Evolutionary conservation across 2,329 filamentous ascomycete species (phyloP).

Genomic region (Aspergillus neoniger): DNA sequence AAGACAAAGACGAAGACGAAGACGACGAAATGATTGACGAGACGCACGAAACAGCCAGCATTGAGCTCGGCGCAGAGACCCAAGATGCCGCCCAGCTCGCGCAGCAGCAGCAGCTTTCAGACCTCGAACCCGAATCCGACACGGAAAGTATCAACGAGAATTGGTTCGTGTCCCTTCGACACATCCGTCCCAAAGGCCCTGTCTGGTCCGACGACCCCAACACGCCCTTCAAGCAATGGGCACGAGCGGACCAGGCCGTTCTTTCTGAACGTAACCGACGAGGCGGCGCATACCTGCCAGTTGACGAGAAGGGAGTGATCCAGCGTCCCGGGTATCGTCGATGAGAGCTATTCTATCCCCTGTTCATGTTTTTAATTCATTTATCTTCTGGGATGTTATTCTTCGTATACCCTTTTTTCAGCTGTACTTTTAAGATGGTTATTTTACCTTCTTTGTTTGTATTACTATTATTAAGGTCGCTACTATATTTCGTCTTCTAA

Average conservation of each 20-base stretch:
- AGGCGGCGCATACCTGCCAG: constrained; percentile 27
- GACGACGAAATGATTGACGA: constrained; percentile 20
- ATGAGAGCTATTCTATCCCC: not conserved
- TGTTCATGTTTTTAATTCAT: not conserved
- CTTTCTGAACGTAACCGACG: constrained; percentile 31
- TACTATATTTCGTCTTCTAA: not conserved
- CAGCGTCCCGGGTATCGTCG: constrained; percentile 15
- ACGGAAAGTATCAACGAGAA: constrained; percentile 23
- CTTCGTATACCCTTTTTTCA: not conserved
- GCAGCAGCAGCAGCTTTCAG: not conserved
- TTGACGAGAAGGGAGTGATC: constrained; percentile 39
- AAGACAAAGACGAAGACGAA: constrained; percentile 5
- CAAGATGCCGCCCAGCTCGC: not conserved
- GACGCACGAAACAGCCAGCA: constrained; percentile 38
- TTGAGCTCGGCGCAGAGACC: constrained; percentile 38
- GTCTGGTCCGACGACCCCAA: constrained; percentile 37
- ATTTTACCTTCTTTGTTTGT: not conserved
- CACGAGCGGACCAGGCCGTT: constrained; percentile 35
- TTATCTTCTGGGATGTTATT: not conserved
- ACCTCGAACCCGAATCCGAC: constrained; percentile 7
- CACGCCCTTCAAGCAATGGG: constrained; percentile 44
- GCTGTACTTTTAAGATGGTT: not conserved
- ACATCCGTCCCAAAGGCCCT: constrained; percentile 22
- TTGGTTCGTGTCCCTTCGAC: constrained; percentile 35
- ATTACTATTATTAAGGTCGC: not conserved